phyloP scores from a whole-genome alignment of 495 filamentous ascomycete genomes.

The Talaromyces proteolyticus region DNA sequence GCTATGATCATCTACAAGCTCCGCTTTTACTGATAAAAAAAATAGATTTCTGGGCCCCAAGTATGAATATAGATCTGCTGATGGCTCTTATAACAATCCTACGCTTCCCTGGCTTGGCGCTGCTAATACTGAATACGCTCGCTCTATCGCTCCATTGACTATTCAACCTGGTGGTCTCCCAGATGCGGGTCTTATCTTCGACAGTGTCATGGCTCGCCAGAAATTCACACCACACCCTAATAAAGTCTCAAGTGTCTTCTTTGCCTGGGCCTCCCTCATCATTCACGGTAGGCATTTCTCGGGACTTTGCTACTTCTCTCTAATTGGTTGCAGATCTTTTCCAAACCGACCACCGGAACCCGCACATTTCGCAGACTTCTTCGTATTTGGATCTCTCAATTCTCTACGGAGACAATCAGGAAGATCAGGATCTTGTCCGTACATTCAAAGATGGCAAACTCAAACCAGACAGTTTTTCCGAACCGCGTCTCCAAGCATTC shows the following conservation, averaged over 20 bases:
- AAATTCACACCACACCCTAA: conserved; percentile 50
- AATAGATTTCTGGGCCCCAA: conserved; percentile 57
- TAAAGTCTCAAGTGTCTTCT: conserved; percentile 53
- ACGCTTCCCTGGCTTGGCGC: conserved; percentile 49
- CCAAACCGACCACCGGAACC: conserved; percentile 49
- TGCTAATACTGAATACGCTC: conserved; percentile 50
- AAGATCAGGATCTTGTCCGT: conserved; percentile 50
- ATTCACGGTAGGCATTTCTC: conserved; percentile 41
- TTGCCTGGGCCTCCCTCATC: conserved; percentile 52
- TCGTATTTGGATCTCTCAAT: conserved; percentile 54
- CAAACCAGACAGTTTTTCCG: conserved; percentile 54
- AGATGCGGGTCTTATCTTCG: conserved; percentile 48
- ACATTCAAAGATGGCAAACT: conserved; percentile 51
- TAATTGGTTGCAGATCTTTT: conserved; percentile 39
- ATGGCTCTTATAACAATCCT: conserved; percentile 65
- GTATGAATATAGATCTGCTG: conserved; percentile 61
- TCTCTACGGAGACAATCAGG: conserved; percentile 50
- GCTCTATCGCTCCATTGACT: conserved; percentile 44
- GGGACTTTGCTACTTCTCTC: too few species aligned
- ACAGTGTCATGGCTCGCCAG: conserved; percentile 46
- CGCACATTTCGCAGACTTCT: conserved; percentile 49
- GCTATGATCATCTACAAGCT: neutral
- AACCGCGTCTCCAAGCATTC: conserved; percentile 48
- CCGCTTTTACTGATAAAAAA: conserved; percentile 6
- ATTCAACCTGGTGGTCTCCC: conserved; percentile 46